Evolutionary conservation across 225 moss, liverwort and hornwort species (phyloP).

Genomic region (Neckera pumila): DNA sequence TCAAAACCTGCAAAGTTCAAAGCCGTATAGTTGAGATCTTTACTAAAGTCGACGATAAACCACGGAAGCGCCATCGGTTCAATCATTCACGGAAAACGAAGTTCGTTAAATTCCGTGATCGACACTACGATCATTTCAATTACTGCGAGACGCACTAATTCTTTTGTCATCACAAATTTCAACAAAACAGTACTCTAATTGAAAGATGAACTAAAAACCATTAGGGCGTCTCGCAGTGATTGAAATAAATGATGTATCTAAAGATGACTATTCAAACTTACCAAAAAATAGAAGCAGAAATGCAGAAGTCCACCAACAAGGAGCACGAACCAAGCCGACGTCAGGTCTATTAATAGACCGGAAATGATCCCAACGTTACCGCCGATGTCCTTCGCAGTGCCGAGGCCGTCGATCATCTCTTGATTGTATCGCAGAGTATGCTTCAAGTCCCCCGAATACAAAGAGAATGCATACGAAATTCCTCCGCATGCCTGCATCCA

Average conservation of each 20-base stretch:
- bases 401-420: constrained; percentile 92
- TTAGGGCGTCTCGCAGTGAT: background rate
- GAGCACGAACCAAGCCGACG: constrained; percentile 98
- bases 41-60: background rate
- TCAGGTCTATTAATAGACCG: constrained; percentile 86
- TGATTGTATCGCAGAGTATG: constrained; percentile 80
- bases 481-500: constrained; percentile 99
- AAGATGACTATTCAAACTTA: constrained; percentile 1
- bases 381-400: constrained; percentile 93
- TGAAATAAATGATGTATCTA: background rate
- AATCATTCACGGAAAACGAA: background rate
- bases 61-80: background rate
- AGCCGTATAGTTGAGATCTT: background rate
- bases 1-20: background rate
- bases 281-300: constrained; percentile 81
- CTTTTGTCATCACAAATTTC: background rate
- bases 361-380: constrained; percentile 95
- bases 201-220: background rate
- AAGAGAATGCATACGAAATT: constrained; percentile 90
- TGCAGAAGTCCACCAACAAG: constrained; percentile 85
- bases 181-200: background rate
- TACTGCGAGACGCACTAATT: background rate
- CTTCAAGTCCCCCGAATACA: constrained; percentile 93
- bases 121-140: background rate
- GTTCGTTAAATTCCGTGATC: background rate